Percentiles rank a stretch among this genome's conserved stretches.
Evolutionary conservation across 2,329 filamentous ascomycete species (phyloP).

Genomic region (Fonsecaea nubica): DNA sequence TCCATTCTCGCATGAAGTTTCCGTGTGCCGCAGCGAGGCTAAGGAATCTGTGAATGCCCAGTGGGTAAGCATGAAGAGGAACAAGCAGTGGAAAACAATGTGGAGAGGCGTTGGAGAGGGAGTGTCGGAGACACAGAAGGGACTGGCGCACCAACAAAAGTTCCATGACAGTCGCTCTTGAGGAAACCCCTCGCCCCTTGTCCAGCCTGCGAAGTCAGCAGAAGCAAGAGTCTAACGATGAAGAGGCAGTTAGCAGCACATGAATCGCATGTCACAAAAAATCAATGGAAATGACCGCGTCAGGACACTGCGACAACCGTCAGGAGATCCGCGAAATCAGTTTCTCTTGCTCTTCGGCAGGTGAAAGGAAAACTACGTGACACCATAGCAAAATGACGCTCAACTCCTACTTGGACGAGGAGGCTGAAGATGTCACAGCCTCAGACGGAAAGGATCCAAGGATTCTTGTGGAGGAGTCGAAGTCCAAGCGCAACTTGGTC

Average conservation of each 20-base stretch:
- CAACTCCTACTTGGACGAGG: background rate
- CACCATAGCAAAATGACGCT: background rate
- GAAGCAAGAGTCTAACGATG: background rate
- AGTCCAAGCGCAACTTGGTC: background rate
- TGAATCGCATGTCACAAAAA: constrained; percentile 1
- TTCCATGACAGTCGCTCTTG: background rate
- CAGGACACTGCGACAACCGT: background rate
- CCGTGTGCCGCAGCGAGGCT: background rate
- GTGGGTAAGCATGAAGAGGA: background rate
- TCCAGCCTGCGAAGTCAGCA: background rate
- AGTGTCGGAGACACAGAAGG: background rate
- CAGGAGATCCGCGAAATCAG: background rate
- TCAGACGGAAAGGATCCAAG: background rate
- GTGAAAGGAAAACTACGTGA: background rate
- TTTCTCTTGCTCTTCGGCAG: background rate
- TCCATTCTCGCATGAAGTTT: background rate
- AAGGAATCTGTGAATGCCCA: constrained; percentile 1
- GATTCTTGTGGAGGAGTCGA: background rate
- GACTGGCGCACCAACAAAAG: constrained; percentile 7
- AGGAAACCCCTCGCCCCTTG: background rate
- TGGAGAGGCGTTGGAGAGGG: constrained; percentile 1
- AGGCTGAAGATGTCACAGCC: background rate
- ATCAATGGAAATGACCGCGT: background rate
- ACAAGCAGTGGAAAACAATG: background rate
- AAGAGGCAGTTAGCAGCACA: background rate